Conservation (phyloP, 23 red algal genomes). For the Cyanidiococcus yangmingshanensis region DNA sequence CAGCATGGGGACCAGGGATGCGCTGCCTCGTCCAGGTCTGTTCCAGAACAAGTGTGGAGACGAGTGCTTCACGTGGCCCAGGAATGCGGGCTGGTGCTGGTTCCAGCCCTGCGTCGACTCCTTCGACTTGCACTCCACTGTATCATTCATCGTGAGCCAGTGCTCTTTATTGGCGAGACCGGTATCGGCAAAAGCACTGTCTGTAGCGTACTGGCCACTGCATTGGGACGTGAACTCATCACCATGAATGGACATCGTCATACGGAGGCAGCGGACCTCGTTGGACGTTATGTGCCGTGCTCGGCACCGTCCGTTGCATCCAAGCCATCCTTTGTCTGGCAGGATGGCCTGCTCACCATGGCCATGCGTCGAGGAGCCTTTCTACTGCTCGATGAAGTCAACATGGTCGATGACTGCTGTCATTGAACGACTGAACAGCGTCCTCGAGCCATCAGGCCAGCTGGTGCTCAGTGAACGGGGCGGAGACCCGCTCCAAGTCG, state of each 20-base stretch:
- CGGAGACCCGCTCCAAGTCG: conserved; percentile 21
- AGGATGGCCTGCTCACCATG: conserved; percentile 57
- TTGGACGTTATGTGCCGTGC: conserved; percentile 61
- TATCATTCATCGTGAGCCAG: conserved; percentile 46
- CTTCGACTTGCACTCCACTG: conserved; percentile 36
- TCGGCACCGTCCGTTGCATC: neutral
- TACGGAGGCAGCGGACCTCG: conserved; percentile 76
- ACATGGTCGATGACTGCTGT: conserved; percentile 96
- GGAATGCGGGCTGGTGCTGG: conserved; percentile 32
- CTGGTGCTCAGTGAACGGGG: conserved; percentile 73
- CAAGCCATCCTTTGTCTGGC: conserved; percentile 53
- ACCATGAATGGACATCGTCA: conserved; percentile 74
- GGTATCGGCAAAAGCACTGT: conserved; percentile 79
- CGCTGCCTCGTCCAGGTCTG: conserved; percentile 19
- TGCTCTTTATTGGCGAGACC: conserved; percentile 78
- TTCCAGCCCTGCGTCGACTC: conserved; percentile 42
- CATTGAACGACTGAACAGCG: conserved; percentile 75
- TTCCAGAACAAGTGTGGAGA: neutral
- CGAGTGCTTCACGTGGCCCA: neutral
- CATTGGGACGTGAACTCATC: conserved; percentile 19
- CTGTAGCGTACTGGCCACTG: conserved; percentile 35
- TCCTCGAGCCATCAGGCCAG: conserved; percentile 52
- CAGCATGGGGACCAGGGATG: neutral
- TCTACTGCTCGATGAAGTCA: conserved; percentile 90
- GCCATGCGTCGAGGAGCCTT: conserved; percentile 63